Evolutionary conservation across 1,139 yeast genomes (phyloP).

Genomic region (Yamadazyma triangularis): DNA sequence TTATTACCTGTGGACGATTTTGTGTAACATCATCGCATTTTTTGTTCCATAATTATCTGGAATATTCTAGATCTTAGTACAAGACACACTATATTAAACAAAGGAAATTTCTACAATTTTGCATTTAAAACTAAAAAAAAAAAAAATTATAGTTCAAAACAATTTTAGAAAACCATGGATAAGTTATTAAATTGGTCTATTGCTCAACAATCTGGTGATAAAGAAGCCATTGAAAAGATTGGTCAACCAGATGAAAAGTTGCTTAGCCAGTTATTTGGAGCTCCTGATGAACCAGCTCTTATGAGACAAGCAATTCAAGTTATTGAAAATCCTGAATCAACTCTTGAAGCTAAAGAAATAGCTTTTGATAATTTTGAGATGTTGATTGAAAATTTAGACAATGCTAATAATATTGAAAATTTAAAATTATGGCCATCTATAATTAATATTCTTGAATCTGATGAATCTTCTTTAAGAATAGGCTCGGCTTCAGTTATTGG

Average conservation of each 20-base stretch:
- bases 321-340: constrained; percentile 58
- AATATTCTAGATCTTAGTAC: not conserved
- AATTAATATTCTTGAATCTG: constrained; percentile 41
- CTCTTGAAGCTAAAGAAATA: constrained; percentile 57
- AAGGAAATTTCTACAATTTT: no score
- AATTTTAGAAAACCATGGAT: no score
- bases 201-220: constrained; percentile 68
- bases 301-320: constrained; percentile 74
- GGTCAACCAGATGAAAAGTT: constrained; percentile 77
- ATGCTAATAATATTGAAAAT: constrained; percentile 88
- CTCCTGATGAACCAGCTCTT: constrained; percentile 77
- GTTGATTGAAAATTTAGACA: constrained; percentile 90
- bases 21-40: not conserved
- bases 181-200: constrained; percentile 89
- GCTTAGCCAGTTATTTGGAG: constrained; percentile 74
- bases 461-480: constrained; percentile 41
- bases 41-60: not conserved
- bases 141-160: no score
- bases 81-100: no score
- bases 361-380: constrained; percentile 93
- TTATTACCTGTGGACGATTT: no score
- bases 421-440: constrained; percentile 76
- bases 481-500: constrained; percentile 75
- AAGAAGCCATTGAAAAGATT: constrained; percentile 54
- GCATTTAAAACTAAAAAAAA: no score